phyloP scores from a whole-genome alignment of 257 asterid genomes.

The Lavandula angustifolia region DNA sequence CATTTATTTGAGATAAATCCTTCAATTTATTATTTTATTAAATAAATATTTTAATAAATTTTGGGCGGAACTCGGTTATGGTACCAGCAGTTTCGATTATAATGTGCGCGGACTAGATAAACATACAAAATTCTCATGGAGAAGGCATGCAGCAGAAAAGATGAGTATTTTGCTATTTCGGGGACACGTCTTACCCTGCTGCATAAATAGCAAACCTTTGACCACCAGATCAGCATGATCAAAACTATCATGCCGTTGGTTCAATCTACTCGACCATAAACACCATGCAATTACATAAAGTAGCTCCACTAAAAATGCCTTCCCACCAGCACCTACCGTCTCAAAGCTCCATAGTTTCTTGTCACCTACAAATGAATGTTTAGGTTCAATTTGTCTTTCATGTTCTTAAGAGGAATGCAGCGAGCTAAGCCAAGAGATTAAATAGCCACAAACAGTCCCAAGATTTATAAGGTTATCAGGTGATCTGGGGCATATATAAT shows the following conservation, averaged over 20 bases:
- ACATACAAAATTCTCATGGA: no score
- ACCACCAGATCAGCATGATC: background rate
- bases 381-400: constrained; percentile 2
- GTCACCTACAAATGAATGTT: constrained; percentile 54
- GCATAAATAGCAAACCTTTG: background rate
- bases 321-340: constrained; percentile 46
- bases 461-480: no score
- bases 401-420: background rate
- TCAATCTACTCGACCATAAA: background rate
- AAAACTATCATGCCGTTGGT: background rate
- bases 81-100: no score
- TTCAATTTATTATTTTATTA: no score
- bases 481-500: background rate
- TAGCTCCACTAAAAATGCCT: constrained; percentile 4
- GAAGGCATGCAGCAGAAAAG: no score
- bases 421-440: background rate
- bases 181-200: no score
- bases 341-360: constrained; percentile 81
- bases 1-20: no score
- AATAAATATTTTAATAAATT: no score
- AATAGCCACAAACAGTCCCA: background rate
- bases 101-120: no score
- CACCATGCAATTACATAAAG: background rate
- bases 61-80: no score
- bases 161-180: no score